phyloP scores from a whole-genome alignment of 495 filamentous ascomycete species.

The Aspergillus heteromorphus region DNA sequence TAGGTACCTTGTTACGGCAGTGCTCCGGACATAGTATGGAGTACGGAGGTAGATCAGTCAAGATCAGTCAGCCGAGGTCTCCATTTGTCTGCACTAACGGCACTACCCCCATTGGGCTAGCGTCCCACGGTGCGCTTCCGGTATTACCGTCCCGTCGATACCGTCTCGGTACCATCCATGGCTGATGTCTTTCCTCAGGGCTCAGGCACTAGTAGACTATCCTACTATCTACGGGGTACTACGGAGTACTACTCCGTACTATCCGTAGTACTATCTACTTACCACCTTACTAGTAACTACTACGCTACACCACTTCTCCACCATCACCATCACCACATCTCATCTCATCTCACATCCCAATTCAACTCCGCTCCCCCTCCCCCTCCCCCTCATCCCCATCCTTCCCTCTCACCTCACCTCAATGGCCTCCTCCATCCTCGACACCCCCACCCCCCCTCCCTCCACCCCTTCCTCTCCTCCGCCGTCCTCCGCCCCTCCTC shows the following conservation, averaged over 20 bases:
- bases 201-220: no score
- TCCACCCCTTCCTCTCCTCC: slow-evolving; percentile 17
- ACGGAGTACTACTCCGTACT: no score
- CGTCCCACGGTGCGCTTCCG: not conserved
- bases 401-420: not conserved
- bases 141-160: not conserved
- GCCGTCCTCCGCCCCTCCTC: slow-evolving; percentile 27
- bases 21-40: no score
- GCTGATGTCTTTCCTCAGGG: no score
- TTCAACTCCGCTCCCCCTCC: not conserved
- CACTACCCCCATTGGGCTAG: not conserved
- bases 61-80: not conserved
- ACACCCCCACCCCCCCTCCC: not conserved
- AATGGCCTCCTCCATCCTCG: not conserved
- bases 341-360: not conserved
- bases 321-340: not conserved
- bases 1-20: no score
- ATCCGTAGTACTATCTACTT: not conserved
- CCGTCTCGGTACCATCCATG: no score
- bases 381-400: not conserved
- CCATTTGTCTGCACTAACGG: not conserved
- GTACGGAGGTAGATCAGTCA: no score
- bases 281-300: not conserved
- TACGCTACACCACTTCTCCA: not conserved
- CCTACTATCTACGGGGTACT: no score